These are phyloP conservation scores for Globisporangium canariense DNA, from an alignment of 352 stramenopile genomes.

Conservation along the genomic window DNA sequence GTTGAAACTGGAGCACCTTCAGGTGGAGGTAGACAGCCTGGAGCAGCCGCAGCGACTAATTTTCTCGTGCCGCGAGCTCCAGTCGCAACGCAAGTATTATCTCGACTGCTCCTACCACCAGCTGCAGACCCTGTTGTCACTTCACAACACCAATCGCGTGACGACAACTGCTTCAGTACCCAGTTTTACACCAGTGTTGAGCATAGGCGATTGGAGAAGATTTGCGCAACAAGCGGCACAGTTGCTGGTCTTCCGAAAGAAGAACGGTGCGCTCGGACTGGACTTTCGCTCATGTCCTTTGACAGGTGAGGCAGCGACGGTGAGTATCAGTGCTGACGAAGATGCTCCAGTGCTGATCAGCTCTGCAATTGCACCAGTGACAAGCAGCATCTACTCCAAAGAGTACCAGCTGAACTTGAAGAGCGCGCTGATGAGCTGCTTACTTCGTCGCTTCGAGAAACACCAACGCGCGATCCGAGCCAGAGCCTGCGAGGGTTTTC, in stretches of 20 bases:
- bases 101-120: slow-evolving; percentile 42
- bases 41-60: slow-evolving; percentile 35
- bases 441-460: slow-evolving; percentile 34
- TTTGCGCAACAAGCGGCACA: slow-evolving; percentile 19
- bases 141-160: not conserved
- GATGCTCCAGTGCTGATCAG: not conserved
- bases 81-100: slow-evolving; percentile 42
- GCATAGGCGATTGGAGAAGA: slow-evolving; percentile 27
- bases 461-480: slow-evolving; percentile 34
- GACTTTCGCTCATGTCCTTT: not conserved
- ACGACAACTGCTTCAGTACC: not conserved
- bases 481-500: slow-evolving; percentile 12
- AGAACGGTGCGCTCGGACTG: slow-evolving; percentile 24
- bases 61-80: slow-evolving; percentile 50
- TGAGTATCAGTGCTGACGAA: not conserved
- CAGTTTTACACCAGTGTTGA: not conserved
- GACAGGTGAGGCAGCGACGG: not conserved
- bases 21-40: slow-evolving; percentile 42
- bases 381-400: not conserved
- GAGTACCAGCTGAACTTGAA: slow-evolving; percentile 3
- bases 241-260: slow-evolving; percentile 32
- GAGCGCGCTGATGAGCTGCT: slow-evolving; percentile 7
- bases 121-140: slow-evolving; percentile 20
- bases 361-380: not conserved
- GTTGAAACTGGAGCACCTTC: slow-evolving; percentile 28